Percentiles rank a stretch among this genome's conserved stretches.
These are phyloP conservation scores for Beauveria australis DNA, from an alignment of 2,329 filamentous ascomycete species.

Conservation along the genomic window DNA sequence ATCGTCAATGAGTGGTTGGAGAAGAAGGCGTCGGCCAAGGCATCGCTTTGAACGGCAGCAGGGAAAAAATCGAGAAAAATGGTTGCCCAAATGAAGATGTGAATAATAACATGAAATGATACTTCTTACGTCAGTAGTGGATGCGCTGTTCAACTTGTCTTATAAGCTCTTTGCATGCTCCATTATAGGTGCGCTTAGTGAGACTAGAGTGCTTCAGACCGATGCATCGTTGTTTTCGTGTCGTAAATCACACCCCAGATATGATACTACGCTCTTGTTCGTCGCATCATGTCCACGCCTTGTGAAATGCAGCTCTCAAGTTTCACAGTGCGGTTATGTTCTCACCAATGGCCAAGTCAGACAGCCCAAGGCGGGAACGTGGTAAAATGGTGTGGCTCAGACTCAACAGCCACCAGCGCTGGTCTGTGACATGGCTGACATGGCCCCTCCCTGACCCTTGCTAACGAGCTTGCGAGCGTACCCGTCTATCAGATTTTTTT, in stretches of 20 bases:
- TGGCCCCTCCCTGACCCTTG: background rate
- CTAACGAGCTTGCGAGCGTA: too few species aligned
- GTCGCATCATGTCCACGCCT: background rate
- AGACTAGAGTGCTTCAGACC: background rate
- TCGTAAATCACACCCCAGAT: background rate
- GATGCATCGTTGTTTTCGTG: too few species aligned
- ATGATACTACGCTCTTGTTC: background rate
- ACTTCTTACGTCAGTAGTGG: too few species aligned
- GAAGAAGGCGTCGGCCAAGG: conserved; percentile 21
- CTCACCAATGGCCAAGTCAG: background rate
- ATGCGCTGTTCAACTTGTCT: background rate
- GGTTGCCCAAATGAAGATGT: too few species aligned
- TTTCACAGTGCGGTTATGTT: background rate
- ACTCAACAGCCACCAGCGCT: background rate
- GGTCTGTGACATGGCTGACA: background rate
- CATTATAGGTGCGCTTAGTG: background rate
- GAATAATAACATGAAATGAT: too few species aligned
- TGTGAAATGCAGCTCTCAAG: background rate
- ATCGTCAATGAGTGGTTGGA: conserved; percentile 61
- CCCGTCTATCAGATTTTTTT: background rate
- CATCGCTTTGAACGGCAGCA: conserved; percentile 17
- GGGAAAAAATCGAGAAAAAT: too few species aligned
- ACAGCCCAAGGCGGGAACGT: conserved; percentile 6
- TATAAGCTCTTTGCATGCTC: background rate
- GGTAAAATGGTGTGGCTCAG: conserved; percentile 10